phyloP scores from a whole-genome alignment of 2,329 filamentous ascomycete genomes.

The Curvularia lunata region DNA sequence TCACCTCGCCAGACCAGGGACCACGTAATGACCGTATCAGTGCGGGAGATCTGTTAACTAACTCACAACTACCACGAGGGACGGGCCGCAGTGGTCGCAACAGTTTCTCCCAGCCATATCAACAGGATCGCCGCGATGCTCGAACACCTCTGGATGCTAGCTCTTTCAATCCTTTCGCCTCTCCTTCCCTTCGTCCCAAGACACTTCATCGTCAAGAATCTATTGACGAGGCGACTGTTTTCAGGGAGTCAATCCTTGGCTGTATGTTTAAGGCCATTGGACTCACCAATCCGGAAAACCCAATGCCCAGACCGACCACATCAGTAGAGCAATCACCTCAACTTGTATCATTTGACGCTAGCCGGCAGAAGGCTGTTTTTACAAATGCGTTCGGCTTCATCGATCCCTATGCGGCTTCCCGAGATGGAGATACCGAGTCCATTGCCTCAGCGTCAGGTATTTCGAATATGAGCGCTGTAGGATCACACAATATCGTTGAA shows the following conservation, averaged over 20 bases:
- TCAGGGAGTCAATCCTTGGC: constrained; percentile 87
- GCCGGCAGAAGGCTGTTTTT: constrained; percentile 78
- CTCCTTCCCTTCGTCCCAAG: constrained; percentile 39
- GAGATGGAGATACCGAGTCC: constrained; percentile 86
- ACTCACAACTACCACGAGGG: constrained; percentile 72
- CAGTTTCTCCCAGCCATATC: constrained; percentile 58
- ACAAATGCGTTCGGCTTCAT: constrained; percentile 92
- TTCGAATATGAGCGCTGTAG: constrained; percentile 60
- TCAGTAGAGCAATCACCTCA: constrained; percentile 87
- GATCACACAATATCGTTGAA: constrained; percentile 70
- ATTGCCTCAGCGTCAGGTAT: constrained; percentile 62
- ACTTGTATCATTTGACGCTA: constrained; percentile 82
- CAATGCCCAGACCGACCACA: constrained; percentile 64
- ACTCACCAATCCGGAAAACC: constrained; percentile 71
- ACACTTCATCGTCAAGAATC: constrained; percentile 75
- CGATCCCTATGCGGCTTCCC: constrained; percentile 77
- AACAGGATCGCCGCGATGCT: constrained; percentile 51
- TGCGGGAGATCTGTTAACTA: constrained; percentile 77
- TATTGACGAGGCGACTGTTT: constrained; percentile 84
- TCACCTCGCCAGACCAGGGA: constrained; percentile 34
- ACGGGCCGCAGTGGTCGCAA: constrained; percentile 57
- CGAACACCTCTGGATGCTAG: constrained; percentile 55
- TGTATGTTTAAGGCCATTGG: constrained; percentile 97
- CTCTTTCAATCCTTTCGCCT: constrained; percentile 51
- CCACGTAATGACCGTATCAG: constrained; percentile 44